Evolutionary conservation across 768 basidiomycete genomes (phyloP).

Genomic region (Termitomyces sp.): DNA sequence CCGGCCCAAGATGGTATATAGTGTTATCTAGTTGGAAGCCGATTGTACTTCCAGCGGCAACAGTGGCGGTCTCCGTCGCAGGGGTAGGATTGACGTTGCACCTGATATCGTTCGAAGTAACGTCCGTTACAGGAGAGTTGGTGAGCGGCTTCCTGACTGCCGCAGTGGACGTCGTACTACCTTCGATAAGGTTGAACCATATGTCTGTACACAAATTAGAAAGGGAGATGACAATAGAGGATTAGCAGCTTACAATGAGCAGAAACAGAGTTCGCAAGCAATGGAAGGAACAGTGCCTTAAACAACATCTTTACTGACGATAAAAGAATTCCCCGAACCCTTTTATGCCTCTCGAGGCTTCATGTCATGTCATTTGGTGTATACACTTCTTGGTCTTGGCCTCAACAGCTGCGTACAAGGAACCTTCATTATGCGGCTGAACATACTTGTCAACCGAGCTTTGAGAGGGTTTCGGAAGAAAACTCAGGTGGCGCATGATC

Average conservation of each 20-base stretch:
- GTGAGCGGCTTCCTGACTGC: slow-evolving; percentile 7
- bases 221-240: not conserved
- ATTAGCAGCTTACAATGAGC: not conserved
- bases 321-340: too few species aligned
- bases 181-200: slow-evolving; percentile 3
- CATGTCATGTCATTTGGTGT: not conserved
- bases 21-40: slow-evolving; percentile 23
- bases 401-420: not conserved
- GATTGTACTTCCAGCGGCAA: slow-evolving; percentile 20
- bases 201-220: not conserved
- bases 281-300: not conserved
- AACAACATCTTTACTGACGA: not conserved
- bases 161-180: not conserved
- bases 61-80: slow-evolving; percentile 18
- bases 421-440: not conserved
- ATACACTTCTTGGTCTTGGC: not conserved
- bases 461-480: not conserved
- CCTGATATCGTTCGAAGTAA: slow-evolving; percentile 17
- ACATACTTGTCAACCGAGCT: not conserved
- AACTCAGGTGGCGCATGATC: slow-evolving; percentile 1
- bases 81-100: slow-evolving; percentile 17
- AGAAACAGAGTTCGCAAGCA: not conserved
- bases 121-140: slow-evolving; percentile 13
- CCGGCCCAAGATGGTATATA: slow-evolving; percentile 22
- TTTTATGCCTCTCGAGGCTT: not conserved